Conservation (phyloP, 179 eudicot species). For the Amaranthus tricolor region DNA sequence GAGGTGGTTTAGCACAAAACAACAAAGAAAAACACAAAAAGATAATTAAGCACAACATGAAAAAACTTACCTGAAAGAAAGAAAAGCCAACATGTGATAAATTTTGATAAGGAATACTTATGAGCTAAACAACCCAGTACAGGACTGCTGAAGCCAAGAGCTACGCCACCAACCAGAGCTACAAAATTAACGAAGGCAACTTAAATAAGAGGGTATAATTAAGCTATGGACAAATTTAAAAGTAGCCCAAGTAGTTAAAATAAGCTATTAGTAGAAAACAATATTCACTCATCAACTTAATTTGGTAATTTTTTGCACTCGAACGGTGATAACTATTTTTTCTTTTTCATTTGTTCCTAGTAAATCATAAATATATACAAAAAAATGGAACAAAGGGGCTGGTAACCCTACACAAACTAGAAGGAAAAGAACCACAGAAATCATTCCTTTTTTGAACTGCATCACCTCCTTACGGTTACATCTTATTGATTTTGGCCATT, state of each 20-base stretch:
- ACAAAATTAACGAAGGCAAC: conserved; percentile 10
- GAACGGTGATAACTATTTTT: neutral
- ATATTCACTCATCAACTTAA: neutral
- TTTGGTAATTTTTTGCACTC: neutral
- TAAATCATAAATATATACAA: too few relatives aligned
- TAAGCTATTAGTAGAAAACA: neutral
- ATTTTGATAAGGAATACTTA: conserved; percentile 37
- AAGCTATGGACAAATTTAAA: neutral
- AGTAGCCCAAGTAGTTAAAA: neutral
- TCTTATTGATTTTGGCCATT: too few relatives aligned
- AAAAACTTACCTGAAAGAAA: conserved; percentile 32
- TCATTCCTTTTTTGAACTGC: too few relatives aligned
- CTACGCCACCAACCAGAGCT: conserved; percentile 45
- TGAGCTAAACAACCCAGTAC: conserved; percentile 40
- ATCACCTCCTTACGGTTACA: too few relatives aligned
- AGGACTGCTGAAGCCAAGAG: conserved; percentile 39
- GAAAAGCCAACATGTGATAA: conserved; percentile 44
- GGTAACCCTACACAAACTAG: too few relatives aligned
- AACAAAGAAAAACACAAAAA: conserved; percentile 13
- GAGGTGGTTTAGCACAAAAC: conserved; percentile 12
- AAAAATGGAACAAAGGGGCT: too few relatives aligned
- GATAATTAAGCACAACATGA: conserved; percentile 1
- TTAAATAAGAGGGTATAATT: conserved; percentile 4
- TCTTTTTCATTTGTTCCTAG: neutral
- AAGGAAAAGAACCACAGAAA: too few relatives aligned